These are phyloP conservation scores for Aspergillus sp. DNA, from an alignment of 2,329 filamentous ascomycete genomes.

Conservation along the genomic window DNA sequence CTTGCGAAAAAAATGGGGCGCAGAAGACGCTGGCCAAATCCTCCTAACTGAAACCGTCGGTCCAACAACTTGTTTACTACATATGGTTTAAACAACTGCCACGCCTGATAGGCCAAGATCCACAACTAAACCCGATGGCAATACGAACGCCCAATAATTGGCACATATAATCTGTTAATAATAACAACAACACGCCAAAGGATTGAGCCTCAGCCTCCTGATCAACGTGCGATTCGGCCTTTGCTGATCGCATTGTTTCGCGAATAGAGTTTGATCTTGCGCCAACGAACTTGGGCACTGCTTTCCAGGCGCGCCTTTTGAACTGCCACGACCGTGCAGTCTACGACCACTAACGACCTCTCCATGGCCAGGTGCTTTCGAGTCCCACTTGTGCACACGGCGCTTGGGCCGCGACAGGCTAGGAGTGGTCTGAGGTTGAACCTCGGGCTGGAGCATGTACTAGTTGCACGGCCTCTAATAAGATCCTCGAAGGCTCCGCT, in stretches of 20 bases:
- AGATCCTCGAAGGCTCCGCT: no score
- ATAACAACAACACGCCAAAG: no score
- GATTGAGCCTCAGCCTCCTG: slow-evolving; percentile 2
- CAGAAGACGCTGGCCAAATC: not conserved
- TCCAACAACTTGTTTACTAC: not conserved
- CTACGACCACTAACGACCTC: not conserved
- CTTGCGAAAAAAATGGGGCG: not conserved
- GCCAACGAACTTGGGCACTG: not conserved
- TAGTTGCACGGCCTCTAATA: no score
- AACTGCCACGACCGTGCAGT: not conserved
- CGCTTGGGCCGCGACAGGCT: not conserved
- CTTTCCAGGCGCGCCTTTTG: not conserved
- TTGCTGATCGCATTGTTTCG: not conserved
- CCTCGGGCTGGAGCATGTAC: no score
- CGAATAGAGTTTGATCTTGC: not conserved
- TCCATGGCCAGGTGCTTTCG: not conserved
- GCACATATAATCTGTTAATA: no score
- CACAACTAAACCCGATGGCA: not conserved
- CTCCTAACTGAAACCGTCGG: not conserved
- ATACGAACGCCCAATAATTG: not conserved
- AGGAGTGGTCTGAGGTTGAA: not conserved
- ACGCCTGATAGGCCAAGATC: not conserved
- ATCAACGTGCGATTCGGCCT: not conserved
- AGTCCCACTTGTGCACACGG: not conserved
- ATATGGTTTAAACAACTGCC: not conserved